These are phyloP conservation scores for Fusarium marasasianum DNA, from an alignment of 2,329 filamentous ascomycete genomes.

Conservation along the genomic window DNA sequence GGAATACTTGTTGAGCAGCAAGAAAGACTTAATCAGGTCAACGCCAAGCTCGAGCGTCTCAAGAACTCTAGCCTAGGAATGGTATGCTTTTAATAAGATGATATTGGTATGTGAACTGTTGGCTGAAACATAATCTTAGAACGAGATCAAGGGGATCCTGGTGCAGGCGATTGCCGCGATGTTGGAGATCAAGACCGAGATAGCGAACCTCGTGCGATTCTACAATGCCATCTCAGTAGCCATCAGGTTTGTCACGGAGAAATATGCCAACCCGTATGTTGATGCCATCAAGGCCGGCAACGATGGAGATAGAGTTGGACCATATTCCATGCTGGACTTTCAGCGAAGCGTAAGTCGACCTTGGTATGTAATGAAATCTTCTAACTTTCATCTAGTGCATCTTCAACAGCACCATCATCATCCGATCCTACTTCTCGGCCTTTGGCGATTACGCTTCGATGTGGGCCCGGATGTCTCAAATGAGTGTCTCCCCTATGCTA, in stretches of 20 bases:
- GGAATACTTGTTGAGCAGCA: background rate
- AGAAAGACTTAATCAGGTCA: background rate
- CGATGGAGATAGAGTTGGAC: background rate
- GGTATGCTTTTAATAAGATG: background rate
- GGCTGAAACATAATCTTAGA: background rate
- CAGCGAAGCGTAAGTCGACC: background rate
- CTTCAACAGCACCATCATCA: background rate
- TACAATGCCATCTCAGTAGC: background rate
- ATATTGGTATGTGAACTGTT: no score
- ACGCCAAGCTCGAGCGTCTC: background rate
- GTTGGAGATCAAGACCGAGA: background rate
- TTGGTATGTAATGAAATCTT: rapidly evolving
- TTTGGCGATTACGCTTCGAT: background rate
- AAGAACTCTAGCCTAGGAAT: background rate
- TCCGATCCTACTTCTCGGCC: background rate
- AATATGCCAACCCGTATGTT: background rate
- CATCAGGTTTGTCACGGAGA: background rate
- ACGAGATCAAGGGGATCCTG: background rate
- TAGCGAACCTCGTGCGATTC: background rate
- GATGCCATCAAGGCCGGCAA: background rate
- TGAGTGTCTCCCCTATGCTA: background rate
- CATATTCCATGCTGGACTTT: background rate
- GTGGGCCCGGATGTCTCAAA: background rate
- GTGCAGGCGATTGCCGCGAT: background rate
- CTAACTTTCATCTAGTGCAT: background rate